Percentiles rank a stretch among this genome's conserved stretches.
Conservation (phyloP, 176 grass and related monocot species). For the Ampelocalamus luodianensis region DNA sequence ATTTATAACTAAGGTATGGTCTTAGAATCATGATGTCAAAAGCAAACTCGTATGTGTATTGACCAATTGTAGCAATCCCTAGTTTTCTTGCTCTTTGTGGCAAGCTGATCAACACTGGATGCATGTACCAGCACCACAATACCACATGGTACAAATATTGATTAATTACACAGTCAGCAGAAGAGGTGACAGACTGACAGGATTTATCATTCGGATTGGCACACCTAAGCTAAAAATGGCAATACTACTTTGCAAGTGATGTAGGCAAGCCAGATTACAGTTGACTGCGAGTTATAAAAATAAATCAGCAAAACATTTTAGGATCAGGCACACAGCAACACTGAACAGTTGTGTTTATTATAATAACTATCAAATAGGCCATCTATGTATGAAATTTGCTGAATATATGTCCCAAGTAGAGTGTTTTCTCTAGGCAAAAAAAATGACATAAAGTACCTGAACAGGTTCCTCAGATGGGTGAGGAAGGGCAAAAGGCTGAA, state of each 20-base stretch:
- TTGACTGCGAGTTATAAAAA: not conserved
- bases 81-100: slow-evolving; percentile 1
- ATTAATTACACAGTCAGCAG: not conserved
- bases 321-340: not conserved
- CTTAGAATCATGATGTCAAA: slow-evolving; percentile 5
- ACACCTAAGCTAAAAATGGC: not conserved
- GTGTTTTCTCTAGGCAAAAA: slow-evolving; percentile 7
- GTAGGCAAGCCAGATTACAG: not conserved
- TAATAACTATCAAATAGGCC: not conserved
- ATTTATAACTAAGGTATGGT: not conserved
- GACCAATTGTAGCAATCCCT: not conserved
- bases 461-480: slow-evolving; percentile 86
- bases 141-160: not conserved
- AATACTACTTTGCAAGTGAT: slow-evolving; percentile 17
- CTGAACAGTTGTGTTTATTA: not conserved
- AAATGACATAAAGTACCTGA: slow-evolving; percentile 52
- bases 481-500: slow-evolving; percentile 82
- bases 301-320: not conserved
- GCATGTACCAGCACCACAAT: slow-evolving; percentile 9
- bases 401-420: slow-evolving; percentile 1
- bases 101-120: not conserved
- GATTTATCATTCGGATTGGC: not conserved
- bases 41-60: not conserved
- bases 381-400: not conserved
- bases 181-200: not conserved